Conservation (phyloP, 2,329 filamentous ascomycete genomes). For the Cladosporium sphaerospermum region DNA sequence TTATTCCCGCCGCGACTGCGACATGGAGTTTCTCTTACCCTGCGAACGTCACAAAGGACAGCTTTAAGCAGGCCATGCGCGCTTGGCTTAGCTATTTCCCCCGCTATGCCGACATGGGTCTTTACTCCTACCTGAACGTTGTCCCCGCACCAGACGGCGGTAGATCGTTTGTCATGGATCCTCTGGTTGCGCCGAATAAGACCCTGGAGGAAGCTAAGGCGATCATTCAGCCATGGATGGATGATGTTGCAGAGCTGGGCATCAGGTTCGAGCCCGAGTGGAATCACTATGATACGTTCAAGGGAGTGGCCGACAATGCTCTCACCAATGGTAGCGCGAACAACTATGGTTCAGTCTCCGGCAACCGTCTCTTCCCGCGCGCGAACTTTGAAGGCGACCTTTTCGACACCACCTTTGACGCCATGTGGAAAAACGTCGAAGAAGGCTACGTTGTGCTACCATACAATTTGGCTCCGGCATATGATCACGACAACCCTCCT, state of each 20-base stretch:
- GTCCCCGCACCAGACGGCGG: background rate
- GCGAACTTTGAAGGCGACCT: conserved; percentile 8
- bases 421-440: conserved; percentile 6
- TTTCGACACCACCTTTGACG: conserved; percentile 11
- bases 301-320: conserved; percentile 6
- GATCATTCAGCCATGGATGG: conserved; percentile 20
- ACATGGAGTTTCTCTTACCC: conserved; percentile 11
- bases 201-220: conserved; percentile 8
- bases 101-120: conserved; percentile 14
- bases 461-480: conserved; percentile 10
- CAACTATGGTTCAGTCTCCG: conserved; percentile 5
- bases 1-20: conserved; percentile 9
- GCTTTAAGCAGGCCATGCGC: conserved; percentile 22
- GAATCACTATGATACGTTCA: conserved; percentile 9
- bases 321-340: conserved; percentile 11
- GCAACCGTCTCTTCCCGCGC: conserved; percentile 9
- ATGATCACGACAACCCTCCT: background rate
- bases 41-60: conserved; percentile 23
- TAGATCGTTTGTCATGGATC: conserved; percentile 25
- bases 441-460: conserved; percentile 7
- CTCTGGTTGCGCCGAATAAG: conserved; percentile 26
- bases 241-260: conserved; percentile 9
- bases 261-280: conserved; percentile 4
- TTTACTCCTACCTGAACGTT: conserved; percentile 13
- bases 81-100: conserved; percentile 22